Evolutionary conservation across 2,329 filamentous ascomycete genomes (phyloP).

Genomic region (Penicillium sumatraense): DNA sequence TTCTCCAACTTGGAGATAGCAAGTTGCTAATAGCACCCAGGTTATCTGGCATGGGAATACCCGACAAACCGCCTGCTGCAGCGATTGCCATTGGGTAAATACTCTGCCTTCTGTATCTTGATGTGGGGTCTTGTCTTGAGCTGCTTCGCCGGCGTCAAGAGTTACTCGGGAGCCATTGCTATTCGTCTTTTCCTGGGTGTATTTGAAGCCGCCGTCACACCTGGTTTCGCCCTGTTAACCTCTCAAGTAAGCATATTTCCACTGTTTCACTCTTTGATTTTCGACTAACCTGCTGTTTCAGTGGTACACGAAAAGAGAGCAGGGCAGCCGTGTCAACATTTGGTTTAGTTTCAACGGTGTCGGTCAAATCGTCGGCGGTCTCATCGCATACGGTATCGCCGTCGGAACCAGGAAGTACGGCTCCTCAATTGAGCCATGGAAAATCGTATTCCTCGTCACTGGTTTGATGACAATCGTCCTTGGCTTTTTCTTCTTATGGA

Average conservation of each 20-base stretch:
- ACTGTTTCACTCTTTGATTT: no score
- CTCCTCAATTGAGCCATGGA: constrained; percentile 66
- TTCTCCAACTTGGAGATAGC: no score
- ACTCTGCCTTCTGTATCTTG: constrained; percentile 67
- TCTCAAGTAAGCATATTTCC: constrained; percentile 47
- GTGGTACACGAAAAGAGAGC: constrained; percentile 74
- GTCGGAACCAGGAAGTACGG: constrained; percentile 60
- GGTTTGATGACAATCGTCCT: constrained; percentile 57
- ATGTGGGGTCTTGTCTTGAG: constrained; percentile 66
- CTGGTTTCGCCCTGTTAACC: constrained; percentile 70
- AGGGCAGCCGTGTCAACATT: constrained; percentile 64
- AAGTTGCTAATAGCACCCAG: constrained; percentile 30
- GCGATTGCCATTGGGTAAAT: constrained; percentile 67
- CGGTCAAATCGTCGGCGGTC: constrained; percentile 66
- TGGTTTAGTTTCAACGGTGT: constrained; percentile 73
- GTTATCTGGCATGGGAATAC: constrained; percentile 65
- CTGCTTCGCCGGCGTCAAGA: constrained; percentile 66
- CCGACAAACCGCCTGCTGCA: constrained; percentile 69
- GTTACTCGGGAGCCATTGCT: constrained; percentile 65
- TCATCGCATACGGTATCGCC: constrained; percentile 68
- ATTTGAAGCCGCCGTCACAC: constrained; percentile 71
- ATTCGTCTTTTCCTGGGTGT: constrained; percentile 71
- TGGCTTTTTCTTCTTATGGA: constrained; percentile 55
- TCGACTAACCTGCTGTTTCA: constrained; percentile 31
- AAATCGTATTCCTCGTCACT: constrained; percentile 63